Conservation (phyloP, 768 basidiomycete species). For the Lanmaoa rubissima region DNA sequence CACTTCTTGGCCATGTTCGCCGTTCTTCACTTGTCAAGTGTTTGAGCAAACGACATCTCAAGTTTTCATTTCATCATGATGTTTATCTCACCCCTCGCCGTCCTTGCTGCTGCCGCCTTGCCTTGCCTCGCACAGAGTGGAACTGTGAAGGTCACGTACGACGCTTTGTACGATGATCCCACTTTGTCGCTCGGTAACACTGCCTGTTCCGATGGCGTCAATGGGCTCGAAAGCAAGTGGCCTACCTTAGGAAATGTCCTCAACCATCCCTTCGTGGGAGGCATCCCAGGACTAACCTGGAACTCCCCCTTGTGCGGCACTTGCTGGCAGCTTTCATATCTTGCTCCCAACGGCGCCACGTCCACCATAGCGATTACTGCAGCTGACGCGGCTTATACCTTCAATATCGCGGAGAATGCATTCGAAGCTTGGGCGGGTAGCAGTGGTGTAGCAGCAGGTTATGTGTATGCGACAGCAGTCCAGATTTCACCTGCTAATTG, state of each 20-base stretch:
- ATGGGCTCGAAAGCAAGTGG: slow-evolving; percentile 34
- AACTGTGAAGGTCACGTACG: background rate
- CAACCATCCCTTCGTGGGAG: slow-evolving; percentile 31
- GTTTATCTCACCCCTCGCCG: background rate
- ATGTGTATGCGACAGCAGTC: background rate
- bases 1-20: background rate
- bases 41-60: background rate
- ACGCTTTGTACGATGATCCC: background rate
- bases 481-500: background rate
- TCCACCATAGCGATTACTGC: background rate
- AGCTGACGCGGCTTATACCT: background rate
- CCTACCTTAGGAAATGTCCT: slow-evolving; percentile 34
- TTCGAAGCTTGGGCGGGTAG: background rate
- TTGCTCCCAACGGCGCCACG: background rate
- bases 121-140: background rate
- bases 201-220: background rate
- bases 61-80: background rate
- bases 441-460: background rate
- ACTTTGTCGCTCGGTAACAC: slow-evolving; percentile 25
- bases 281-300: slow-evolving; percentile 30
- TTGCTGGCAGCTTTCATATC: slow-evolving; percentile 41
- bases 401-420: background rate
- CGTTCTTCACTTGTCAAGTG: background rate
- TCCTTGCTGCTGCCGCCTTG: background rate
- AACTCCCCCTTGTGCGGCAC: slow-evolving; percentile 55